phyloP scores from a whole-genome alignment of 148 eudicot species.

The Silene conica region DNA sequence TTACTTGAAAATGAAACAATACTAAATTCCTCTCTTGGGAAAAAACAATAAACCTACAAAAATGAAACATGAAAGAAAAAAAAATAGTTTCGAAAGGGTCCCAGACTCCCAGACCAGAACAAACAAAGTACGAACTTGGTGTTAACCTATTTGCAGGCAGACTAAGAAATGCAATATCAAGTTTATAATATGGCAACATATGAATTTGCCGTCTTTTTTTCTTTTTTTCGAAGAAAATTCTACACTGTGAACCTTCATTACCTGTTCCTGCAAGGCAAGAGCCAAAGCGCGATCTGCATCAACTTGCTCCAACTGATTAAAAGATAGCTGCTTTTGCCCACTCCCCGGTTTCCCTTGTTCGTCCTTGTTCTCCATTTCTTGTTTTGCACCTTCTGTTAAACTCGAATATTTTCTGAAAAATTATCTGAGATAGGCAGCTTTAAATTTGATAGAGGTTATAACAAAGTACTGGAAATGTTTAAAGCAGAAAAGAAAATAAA shows the following conservation, averaged over 20 bases:
- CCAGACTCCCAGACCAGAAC: too few species aligned
- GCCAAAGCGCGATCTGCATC: conserved; percentile 39
- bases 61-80: too few species aligned
- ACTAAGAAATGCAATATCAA: too few species aligned
- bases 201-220: too few species aligned
- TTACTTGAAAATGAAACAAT: not conserved
- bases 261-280: conserved; percentile 35
- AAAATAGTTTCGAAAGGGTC: too few species aligned
- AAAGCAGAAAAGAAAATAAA: not conserved
- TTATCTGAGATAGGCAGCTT: conserved; percentile 11
- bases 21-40: not conserved
- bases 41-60: too few species aligned
- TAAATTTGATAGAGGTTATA: conserved; percentile 1
- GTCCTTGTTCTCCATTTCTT: conserved; percentile 19
- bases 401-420: not conserved
- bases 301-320: conserved; percentile 28
- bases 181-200: too few species aligned
- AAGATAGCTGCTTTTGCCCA: conserved; percentile 18
- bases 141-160: too few species aligned
- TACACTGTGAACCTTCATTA: not conserved
- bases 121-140: too few species aligned
- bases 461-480: conserved; percentile 1
- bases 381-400: not conserved
- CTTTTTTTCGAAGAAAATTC: not conserved
- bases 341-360: conserved; percentile 27